Base-by-base conservation (phyloP, 2,329 filamentous ascomycete genomes). In the Cercospora sp. region DNA sequence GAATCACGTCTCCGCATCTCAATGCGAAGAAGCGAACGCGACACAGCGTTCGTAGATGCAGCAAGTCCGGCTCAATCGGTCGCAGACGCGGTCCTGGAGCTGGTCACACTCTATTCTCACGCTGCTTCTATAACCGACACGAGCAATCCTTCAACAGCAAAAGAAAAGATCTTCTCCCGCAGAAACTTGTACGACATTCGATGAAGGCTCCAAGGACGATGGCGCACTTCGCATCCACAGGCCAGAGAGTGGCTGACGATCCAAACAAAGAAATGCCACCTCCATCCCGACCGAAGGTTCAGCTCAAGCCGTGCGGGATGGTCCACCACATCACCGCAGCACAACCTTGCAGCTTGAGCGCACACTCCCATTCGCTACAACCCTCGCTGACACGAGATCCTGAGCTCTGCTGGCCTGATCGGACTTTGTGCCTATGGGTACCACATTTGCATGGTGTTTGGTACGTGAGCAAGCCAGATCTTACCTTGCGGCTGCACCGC, bases 281-380 rank as follows among this genome's bases (percentile, higher is more conserved):
- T 59, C 55, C 55, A 37, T 37, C 26, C 55, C 30, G 28, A 59
- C 55, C 30, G 55, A 67, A 64, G 66, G 60, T 67, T 67, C 57
- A 60, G 24, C 51, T 45, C 61, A 61, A 61, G 51, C 49, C 61
- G 24, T 61, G 66, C 61, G 49, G 57, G 51, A 63, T 61, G 49
- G 58, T 63, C 60, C 57, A 65, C 58, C 10, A 60, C 58, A 55
- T 63, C 67, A 66, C 61, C 61, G 61, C 64, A 64, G 65, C 62
- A 21, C 55, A 59, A 32, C 61, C 69, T 66, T 71, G 61, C 65
- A 67, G 61, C 55, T 55, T 24, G 12, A 49, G 49, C 28, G 30
- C 34, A 18, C 55, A 34, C 64, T 65, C 57, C 61, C 26, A 67
- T 67, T 67, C 61, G 66, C 37, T 63, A 34, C 61, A 40, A 34